Percentiles rank a stretch among this genome's conserved stretches.
These are phyloP conservation scores for Leishmania martiniquensis DNA, from an alignment of 208 protist genomes.

Conservation along the genomic window DNA sequence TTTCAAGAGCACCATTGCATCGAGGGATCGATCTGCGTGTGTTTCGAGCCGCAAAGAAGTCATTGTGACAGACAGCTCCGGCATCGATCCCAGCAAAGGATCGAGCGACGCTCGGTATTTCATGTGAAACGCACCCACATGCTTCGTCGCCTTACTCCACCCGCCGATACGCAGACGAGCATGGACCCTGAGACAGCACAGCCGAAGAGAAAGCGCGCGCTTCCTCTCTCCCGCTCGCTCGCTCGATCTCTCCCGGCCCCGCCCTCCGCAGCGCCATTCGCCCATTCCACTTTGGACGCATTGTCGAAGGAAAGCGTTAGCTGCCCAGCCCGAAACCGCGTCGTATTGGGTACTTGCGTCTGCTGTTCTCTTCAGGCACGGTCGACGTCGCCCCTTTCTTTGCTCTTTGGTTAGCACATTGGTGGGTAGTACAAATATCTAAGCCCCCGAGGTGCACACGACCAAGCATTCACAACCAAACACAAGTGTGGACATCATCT, in stretches of 20 bases:
- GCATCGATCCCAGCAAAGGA: not conserved
- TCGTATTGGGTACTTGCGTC: not conserved
- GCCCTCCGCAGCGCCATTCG: not conserved
- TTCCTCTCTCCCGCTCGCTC: not conserved
- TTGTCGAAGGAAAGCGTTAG: not conserved
- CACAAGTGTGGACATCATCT: not conserved
- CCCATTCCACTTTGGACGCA: not conserved
- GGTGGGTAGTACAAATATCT: conserved; percentile 4
- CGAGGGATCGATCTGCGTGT: not conserved
- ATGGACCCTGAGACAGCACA: not conserved
- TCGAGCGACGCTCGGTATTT: not conserved
- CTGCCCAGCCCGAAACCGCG: not conserved
- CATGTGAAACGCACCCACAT: not conserved
- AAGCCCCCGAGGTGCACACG: not conserved
- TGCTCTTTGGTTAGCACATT: not conserved
- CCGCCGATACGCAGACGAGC: not conserved
- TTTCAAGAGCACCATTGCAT: not conserved
- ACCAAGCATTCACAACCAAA: not conserved
- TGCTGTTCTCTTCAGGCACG: too few relatives aligned
- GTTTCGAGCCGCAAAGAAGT: not conserved
- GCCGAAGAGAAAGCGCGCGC: not conserved
- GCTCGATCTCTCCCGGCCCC: too few relatives aligned
- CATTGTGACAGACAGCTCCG: not conserved
- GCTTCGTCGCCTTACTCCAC: too few relatives aligned
- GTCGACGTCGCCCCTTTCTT: not conserved